Evolutionary conservation across 2,329 filamentous ascomycete genomes (phyloP), one percentile per base, ranked within the genome.

Genomic region (Trichoderma atroviride): DNA sequence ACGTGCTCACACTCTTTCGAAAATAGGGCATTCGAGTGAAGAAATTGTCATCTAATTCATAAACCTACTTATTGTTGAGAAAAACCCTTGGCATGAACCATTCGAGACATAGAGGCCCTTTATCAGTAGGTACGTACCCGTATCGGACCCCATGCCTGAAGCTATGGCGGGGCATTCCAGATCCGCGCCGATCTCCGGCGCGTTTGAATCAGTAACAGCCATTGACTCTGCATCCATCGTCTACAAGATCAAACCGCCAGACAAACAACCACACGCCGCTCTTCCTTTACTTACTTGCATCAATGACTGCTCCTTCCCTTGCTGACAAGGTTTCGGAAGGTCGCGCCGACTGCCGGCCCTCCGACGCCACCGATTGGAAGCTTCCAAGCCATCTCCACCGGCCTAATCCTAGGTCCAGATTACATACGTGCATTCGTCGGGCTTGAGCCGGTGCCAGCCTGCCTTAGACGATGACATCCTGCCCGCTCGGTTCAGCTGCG

Each of bases 381-480:
- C 64, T 29, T 7, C 37, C 62, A 27, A 57, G 58, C 57, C 35
- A 43, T 24, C 63, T 47, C 63, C 63, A 66, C 63, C 33, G 52
- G 10, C 29, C 50, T 63, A 63, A 50, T 50, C 19, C 43, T 24
- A 13, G n/a, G 11, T 27, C 52, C 33, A 65, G 52, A 56, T 37
- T 35, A 35, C 27, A 31, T 31, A 59, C 33, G 16, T 67, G 63
- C 63, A 57, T 66, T 37, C 24, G 27, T 29, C 53, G 64, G 64
- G 55, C 64, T 59, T 67, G 64, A 67, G 64, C 64, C 64, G 64
- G 40, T 27, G 31, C 64, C 64, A 67, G n/a, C 64, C 64, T 67
- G 37, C 55, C 47, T 22, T 67, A 52, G 55, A 52, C 64, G 64
- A 59, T 67, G 64, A 67, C 64, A 67, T 67, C 9, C 55, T 43